Evolutionary conservation across 495 filamentous ascomycete genomes (phyloP), one percentile per base, ranked within the genome.

Genomic region (Extremus antarcticus): DNA sequence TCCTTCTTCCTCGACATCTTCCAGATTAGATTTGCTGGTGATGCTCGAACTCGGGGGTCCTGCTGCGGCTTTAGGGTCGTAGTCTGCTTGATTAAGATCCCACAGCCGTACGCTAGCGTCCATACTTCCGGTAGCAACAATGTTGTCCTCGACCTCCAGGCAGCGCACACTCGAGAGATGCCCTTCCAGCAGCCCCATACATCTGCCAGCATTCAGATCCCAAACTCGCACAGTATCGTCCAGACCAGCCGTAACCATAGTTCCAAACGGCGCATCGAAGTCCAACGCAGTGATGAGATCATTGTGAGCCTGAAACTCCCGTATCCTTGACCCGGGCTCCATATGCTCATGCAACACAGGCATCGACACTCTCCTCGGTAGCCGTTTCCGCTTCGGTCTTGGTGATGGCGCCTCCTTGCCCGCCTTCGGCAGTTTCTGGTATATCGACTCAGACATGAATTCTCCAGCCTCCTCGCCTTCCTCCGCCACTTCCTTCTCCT

Each of bases 371-470:
- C 82, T 78, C 59, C 77, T 74, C 61, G 78, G 80, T 23, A 78
- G 81, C 60, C 83, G 82, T 67, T 82, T 78, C 25, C 78, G 41
- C 53, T 78, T 82, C 24, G 78, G 71, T 54, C 77, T 76, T 15
- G 80, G 67, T 13, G 81, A 79, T 7, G 32, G 32, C 38, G 32
- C 32, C 4, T 40, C 29, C 17, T 41, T 52, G 2, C 38, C 38
- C 7, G 32, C 2, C 16, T 47, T 54, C 0, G 89, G 88, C 16
- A 97, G 69, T 67, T 96, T 97, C 63, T 91, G 84, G 64, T 96
- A 99, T 58, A 99, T 87, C 8, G 89, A 95, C 65, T 95, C 89
- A 1, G 92, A 96, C 94, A 97, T 97, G 73, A 97, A 99, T 0
- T 81, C 79, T 15, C 73, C 77, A 51, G 69, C 71, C 55, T 78